Evolutionary conservation across 1,284 basidiomycete genomes (phyloP).

Genomic region (Trametes sp.): DNA sequence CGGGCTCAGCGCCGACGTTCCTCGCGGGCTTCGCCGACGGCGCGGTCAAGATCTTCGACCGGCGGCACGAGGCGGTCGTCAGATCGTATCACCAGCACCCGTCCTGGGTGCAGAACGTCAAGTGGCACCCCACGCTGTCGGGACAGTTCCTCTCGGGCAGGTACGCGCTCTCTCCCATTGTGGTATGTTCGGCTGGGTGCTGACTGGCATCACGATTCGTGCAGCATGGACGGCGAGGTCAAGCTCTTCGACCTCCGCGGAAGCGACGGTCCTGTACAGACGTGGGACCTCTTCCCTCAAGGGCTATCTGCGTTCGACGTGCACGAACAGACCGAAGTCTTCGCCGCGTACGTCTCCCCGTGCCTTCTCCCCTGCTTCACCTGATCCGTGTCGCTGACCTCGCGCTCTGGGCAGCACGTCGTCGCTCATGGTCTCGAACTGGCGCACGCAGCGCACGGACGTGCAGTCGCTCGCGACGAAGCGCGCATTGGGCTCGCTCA

Average conservation of each 20-base stretch:
- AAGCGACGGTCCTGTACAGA: slow-evolving; percentile 65
- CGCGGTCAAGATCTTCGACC: slow-evolving; percentile 90
- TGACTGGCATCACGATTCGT: slow-evolving; percentile 12
- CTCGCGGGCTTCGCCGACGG: slow-evolving; percentile 96
- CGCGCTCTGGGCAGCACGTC: slow-evolving; percentile 58
- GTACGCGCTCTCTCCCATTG: slow-evolving; percentile 50
- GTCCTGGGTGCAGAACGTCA: slow-evolving; percentile 92
- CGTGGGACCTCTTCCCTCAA: slow-evolving; percentile 73
- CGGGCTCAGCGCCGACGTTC: slow-evolving; percentile 82
- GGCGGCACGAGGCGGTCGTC: slow-evolving; percentile 86
- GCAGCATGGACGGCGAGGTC: slow-evolving; percentile 89
- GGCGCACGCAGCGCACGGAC: slow-evolving; percentile 67
- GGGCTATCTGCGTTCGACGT: slow-evolving; percentile 89
- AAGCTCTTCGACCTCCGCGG: slow-evolving; percentile 92
- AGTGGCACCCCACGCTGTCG: slow-evolving; percentile 80
- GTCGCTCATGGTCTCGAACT: slow-evolving; percentile 61
- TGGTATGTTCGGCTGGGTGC: background rate
- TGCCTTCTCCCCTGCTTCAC: slow-evolving; percentile 3
- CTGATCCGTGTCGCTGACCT: slow-evolving; percentile 1
- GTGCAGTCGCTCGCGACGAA: slow-evolving; percentile 62
- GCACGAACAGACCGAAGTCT: slow-evolving; percentile 86
- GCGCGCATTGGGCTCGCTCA: slow-evolving; percentile 56
- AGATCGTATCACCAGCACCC: slow-evolving; percentile 85
- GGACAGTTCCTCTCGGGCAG: slow-evolving; percentile 90
- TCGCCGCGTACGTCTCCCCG: slow-evolving; percentile 76